Evolutionary conservation across 1,139 yeast genomes (phyloP).

Genomic region (Pichia sp.): DNA sequence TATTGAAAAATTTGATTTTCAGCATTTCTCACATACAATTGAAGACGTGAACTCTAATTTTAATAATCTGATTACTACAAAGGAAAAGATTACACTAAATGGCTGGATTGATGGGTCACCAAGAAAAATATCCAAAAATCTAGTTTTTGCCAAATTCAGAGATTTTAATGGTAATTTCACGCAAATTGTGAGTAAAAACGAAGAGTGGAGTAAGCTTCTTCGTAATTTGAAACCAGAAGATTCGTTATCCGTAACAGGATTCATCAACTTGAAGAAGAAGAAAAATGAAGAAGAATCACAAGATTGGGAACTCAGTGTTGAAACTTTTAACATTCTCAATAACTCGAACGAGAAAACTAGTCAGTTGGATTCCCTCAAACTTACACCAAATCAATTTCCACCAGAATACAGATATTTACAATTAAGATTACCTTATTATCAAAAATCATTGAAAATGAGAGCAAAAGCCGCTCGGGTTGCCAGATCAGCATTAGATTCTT

Average conservation of each 20-base stretch:
- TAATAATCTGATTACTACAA: not conserved
- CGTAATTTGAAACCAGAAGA: conserved; percentile 60
- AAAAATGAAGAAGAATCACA: conserved; percentile 12
- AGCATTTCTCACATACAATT: conserved; percentile 27
- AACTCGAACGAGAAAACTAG: conserved; percentile 57
- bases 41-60: conserved; percentile 12
- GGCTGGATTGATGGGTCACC: conserved; percentile 85
- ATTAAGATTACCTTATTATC: conserved; percentile 55
- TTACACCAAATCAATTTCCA: conserved; percentile 46
- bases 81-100: conserved; percentile 29
- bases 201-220: conserved; percentile 33
- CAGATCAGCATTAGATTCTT: conserved; percentile 40
- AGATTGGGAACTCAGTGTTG: conserved; percentile 50
- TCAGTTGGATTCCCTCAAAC: conserved; percentile 55
- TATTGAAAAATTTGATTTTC: conserved; percentile 23
- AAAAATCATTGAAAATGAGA: conserved; percentile 50
- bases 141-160: conserved; percentile 64
- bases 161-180: conserved; percentile 61
- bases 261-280: conserved; percentile 29
- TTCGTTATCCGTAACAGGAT: conserved; percentile 64
- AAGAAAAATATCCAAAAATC: conserved; percentile 45
- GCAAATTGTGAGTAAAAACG: conserved; percentile 53
- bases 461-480: conserved; percentile 51
- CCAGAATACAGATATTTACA: conserved; percentile 77
- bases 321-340: conserved; percentile 50